Evolutionary conservation across 768 basidiomycete species (phyloP).

Genomic region (Galerina sulciceps): DNA sequence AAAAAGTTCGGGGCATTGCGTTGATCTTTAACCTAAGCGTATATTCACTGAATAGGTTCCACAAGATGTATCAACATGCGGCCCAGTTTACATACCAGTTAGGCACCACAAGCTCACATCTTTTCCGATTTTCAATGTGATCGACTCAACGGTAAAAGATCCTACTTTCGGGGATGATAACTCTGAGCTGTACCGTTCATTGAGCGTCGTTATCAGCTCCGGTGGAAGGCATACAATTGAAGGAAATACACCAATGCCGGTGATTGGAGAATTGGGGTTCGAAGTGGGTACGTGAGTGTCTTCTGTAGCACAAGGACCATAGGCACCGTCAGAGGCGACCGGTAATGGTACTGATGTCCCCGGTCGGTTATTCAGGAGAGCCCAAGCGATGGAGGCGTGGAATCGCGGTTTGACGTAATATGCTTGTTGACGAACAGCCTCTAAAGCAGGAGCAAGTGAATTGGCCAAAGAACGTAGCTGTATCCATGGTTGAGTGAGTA

Average conservation of each 20-base stretch:
- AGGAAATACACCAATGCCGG: conserved; percentile 35
- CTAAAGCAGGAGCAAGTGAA: conserved; percentile 61
- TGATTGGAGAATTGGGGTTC: conserved; percentile 12
- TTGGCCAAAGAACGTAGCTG: conserved; percentile 65
- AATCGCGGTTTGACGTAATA: conserved; percentile 86
- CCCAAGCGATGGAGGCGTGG: conserved; percentile 91
- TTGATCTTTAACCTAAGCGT: neutral
- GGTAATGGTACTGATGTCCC: conserved; percentile 5
- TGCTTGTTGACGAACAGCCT: conserved; percentile 67
- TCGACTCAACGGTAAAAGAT: conserved; percentile 52
- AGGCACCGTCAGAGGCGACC: conserved; percentile 16
- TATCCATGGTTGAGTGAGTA: conserved; percentile 6
- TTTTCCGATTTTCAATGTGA: conserved; percentile 76
- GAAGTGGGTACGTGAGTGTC: conserved; percentile 13
- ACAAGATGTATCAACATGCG: neutral
- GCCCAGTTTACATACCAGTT: conserved; percentile 24
- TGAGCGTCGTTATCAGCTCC: conserved; percentile 51
- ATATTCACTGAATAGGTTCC: neutral
- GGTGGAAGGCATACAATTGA: conserved; percentile 57
- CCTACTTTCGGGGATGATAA: conserved; percentile 50
- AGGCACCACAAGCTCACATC: conserved; percentile 56
- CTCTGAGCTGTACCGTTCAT: conserved; percentile 44
- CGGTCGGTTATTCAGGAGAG: conserved; percentile 52
- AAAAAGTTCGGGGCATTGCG: neutral
- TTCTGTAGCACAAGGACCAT: conserved; percentile 16